phyloP scores from a whole-genome alignment of 225 moss, liverwort and hornwort genomes.

The Polytrichum formosum region DNA sequence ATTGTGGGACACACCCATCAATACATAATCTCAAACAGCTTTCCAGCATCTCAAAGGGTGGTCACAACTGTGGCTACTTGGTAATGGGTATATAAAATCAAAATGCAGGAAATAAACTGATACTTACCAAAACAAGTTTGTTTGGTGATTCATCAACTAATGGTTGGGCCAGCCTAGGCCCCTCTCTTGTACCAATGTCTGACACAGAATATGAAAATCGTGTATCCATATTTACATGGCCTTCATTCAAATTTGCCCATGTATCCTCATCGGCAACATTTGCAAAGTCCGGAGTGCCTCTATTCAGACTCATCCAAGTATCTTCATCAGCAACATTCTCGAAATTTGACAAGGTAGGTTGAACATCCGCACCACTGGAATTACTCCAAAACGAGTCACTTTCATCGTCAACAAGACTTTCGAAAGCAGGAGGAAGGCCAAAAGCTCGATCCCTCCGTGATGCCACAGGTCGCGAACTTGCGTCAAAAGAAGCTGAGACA shows the following conservation, averaged over 20 bases:
- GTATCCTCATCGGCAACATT: slow-evolving; percentile 69
- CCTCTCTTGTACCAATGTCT: slow-evolving; percentile 25
- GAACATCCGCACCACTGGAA: slow-evolving; percentile 41
- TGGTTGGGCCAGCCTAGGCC: slow-evolving; percentile 21
- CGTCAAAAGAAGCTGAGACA: slow-evolving; percentile 22
- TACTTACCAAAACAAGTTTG: slow-evolving; percentile 29
- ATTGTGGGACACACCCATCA: too few species aligned
- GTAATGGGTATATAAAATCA: too few species aligned
- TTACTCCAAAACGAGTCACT: slow-evolving; percentile 47
- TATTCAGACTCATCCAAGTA: slow-evolving; percentile 61
- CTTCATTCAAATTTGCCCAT: slow-evolving; percentile 66
- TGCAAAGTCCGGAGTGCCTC: slow-evolving; percentile 35
- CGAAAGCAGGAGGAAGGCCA: slow-evolving; percentile 78
- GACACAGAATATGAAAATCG: slow-evolving; percentile 38
- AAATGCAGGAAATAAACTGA: neutral
- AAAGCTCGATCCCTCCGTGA: slow-evolving; percentile 51
- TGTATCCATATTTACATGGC: slow-evolving; percentile 44
- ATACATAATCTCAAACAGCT: too few species aligned
- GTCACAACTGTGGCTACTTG: too few species aligned
- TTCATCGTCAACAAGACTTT: slow-evolving; percentile 57
- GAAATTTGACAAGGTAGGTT: slow-evolving; percentile 55
- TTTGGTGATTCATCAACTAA: slow-evolving; percentile 20
- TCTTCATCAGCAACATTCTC: slow-evolving; percentile 78
- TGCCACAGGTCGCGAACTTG: slow-evolving; percentile 15
- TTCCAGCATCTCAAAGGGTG: too few species aligned